A percentile compares a stretch with the other conserved stretches of the same genome.
phyloP scores from a whole-genome alignment of 148 eudicot species.

The Camellia lanceoleosa region DNA sequence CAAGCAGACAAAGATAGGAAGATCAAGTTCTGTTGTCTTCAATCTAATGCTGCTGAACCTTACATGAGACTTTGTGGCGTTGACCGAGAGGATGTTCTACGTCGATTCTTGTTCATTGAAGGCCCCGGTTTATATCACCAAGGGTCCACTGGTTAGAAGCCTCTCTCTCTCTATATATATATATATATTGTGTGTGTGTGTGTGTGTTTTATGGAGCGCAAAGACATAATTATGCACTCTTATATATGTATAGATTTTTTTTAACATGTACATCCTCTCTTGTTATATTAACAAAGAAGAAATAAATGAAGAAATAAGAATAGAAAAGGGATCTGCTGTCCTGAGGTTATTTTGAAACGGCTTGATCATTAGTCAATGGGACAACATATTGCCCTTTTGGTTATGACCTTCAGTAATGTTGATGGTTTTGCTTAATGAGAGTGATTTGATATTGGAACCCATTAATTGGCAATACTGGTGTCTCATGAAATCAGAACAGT shows the following conservation, averaged over 20 bases:
- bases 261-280: not conserved
- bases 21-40: conserved; percentile 94
- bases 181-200: not conserved
- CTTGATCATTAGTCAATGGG: not conserved
- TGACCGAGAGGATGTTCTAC: conserved; percentile 75
- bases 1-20: conserved; percentile 65
- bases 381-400: not conserved
- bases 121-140: conserved; percentile 78
- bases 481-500: not conserved
- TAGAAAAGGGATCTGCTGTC: too few species aligned
- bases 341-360: not conserved
- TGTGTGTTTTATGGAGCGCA: not conserved
- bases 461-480: not conserved
- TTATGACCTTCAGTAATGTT: not conserved
- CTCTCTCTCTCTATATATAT: not conserved
- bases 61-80: conserved; percentile 69
- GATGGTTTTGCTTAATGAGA: not conserved
- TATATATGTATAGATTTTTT: not conserved
- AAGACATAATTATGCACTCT: not conserved
- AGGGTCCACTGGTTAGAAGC: conserved; percentile 73
- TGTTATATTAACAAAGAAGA: not conserved
- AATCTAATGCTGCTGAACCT: conserved; percentile 92
- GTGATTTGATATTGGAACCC: too few species aligned
- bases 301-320: not conserved
- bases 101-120: conserved; percentile 88